Evolutionary conservation across 495 filamentous ascomycete species (phyloP).

Genomic region (Pseudevernia furfuracea): DNA sequence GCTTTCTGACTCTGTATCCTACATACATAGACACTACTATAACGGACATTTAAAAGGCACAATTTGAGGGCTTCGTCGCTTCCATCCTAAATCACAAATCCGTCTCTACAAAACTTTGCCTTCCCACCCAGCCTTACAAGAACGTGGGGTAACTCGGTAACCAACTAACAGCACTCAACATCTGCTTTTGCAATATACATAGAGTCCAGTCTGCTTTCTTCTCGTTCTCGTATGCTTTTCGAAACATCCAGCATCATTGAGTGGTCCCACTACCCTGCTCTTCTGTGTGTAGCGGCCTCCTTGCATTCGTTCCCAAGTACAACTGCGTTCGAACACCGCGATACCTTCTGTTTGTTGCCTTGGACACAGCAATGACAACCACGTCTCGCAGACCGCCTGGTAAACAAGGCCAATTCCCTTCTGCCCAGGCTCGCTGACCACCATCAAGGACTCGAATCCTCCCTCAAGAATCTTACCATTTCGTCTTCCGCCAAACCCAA

Average conservation of each 20-base stretch:
- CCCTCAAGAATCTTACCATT: slow-evolving; percentile 41
- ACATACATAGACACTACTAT: neutral
- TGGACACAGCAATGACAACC: slow-evolving; percentile 11
- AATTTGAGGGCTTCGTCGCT: neutral
- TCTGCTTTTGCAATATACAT: neutral
- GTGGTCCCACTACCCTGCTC: neutral
- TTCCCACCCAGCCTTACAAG: neutral
- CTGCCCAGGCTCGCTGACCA: neutral
- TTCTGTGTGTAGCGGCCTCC: neutral
- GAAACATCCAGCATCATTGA: neutral
- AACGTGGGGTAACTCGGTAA: slow-evolving; percentile 3
- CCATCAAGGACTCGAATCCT: slow-evolving; percentile 37
- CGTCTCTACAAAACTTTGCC: too few species aligned
- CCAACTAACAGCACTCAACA: neutral
- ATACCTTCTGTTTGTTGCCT: neutral
- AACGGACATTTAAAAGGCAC: neutral
- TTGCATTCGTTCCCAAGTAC: neutral
- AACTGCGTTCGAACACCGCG: neutral
- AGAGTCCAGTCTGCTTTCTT: neutral
- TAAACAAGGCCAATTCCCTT: neutral
- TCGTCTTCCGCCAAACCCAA: slow-evolving; percentile 28
- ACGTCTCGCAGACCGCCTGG: slow-evolving; percentile 2
- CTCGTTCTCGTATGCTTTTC: neutral
- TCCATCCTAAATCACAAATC: too few species aligned
- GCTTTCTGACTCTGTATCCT: neutral